Base-by-base conservation (phyloP, 1,139 yeast genomes). In the Pneumocystis oryctolagi region DNA sequence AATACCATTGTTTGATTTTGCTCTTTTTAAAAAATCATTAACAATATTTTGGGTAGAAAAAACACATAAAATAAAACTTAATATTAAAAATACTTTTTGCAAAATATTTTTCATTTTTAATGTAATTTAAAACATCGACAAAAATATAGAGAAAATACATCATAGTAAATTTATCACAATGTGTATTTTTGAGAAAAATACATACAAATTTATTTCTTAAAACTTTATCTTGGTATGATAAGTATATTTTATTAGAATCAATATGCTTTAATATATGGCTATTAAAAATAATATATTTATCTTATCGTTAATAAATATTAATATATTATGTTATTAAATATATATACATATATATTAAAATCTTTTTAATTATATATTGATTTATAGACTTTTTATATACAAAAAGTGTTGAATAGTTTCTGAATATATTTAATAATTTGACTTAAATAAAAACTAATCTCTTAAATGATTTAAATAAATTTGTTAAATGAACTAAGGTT, bases 1-100 rank as follows among this genome's bases (percentile, higher is more conserved):
- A 28, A 80, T 69, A 47, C 79, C 78, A 20, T 61, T n/a, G 3
- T 34, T 58, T 12, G 55, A 12, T 25, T 47, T 28, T 25, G 5
- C 16, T 47, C 8, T 25, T 12, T 25, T 25, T 47, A 47, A 47
- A 47, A 47, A 47, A 28, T 47, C 55, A 9, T 18, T 30, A 47
- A 47, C 8, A 47, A 47, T 5, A 25, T 20, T n/a, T 47, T 47
- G 55, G 8, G 55, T 47, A 25, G 55, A 47, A 47, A 47, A 47
- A 25, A 47, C 31, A 47, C 14, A 20, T 47, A 31, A 47, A 47
- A 47, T 9, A 47, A 47, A 25, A 28, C 32, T 6, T 47, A 47
- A 47, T 47, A 47, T 47, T 47, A 47, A 2, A 14, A 25, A 47
- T 47, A 47, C 3, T 47, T 47, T 47, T 25, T 47, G 31, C 6